A percentile compares a stretch with the other conserved stretches of the same genome.
phyloP scores from a whole-genome alignment of 352 stramenopile species.

The Globisporangium takayamanum region DNA sequence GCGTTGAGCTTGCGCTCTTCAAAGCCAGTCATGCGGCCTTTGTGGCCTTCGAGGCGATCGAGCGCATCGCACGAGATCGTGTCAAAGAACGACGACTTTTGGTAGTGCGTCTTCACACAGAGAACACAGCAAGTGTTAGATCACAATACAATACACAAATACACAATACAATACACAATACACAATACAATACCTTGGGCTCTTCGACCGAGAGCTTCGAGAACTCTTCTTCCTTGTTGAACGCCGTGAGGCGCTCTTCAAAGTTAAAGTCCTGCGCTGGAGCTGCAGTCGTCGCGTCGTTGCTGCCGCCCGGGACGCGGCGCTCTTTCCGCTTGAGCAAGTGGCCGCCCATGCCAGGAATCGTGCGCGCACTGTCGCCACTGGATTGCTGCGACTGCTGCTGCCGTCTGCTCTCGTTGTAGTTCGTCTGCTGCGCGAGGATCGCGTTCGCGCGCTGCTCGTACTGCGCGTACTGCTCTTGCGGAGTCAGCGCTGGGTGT shows the following conservation, averaged over 20 bases:
- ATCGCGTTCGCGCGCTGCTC: conserved; percentile 18
- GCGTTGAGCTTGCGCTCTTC: conserved; percentile 86
- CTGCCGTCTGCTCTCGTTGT: conserved; percentile 12
- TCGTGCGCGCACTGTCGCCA: conserved; percentile 35
- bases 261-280: conserved; percentile 63
- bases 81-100: conserved; percentile 89
- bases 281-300: conserved; percentile 18
- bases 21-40: conserved; percentile 53
- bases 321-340: conserved; percentile 77
- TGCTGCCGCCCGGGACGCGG: conserved; percentile 34
- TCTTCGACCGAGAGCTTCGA: conserved; percentile 55
- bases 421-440: conserved; percentile 13
- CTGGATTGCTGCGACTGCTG: conserved; percentile 6
- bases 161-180: no score
- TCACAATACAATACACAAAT: conserved; percentile 1
- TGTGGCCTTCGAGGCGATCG: conserved; percentile 70
- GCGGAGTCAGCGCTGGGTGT: conserved; percentile 4
- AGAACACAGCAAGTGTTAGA: neutral
- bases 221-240: conserved; percentile 80
- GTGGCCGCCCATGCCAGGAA: conserved; percentile 77
- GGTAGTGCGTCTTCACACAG: conserved; percentile 49
- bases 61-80: conserved; percentile 86
- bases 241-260: conserved; percentile 48
- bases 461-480: conserved; percentile 14
- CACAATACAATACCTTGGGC: conserved; percentile 17